These are phyloP conservation scores for Stramenopiles sp. DNA, from an alignment of 352 stramenopile genomes.

Conservation along the genomic window DNA sequence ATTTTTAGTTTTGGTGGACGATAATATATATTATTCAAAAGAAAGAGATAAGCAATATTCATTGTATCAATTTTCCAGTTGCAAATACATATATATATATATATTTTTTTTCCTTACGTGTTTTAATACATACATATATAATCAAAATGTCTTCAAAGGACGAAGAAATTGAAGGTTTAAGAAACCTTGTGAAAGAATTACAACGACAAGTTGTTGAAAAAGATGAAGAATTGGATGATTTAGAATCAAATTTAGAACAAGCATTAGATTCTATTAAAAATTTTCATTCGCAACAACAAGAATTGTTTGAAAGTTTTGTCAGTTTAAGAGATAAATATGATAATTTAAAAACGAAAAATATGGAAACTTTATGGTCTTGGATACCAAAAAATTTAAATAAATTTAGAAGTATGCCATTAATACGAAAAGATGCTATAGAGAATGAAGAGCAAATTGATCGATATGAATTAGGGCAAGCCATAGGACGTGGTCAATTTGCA, in stretches of 20 bases:
- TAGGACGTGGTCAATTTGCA: not conserved
- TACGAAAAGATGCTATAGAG: not conserved
- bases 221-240: conserved; percentile 2
- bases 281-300: conserved; percentile 1
- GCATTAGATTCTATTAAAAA: not conserved
- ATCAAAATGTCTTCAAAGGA: not conserved
- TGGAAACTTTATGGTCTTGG: not conserved
- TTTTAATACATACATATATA: not conserved
- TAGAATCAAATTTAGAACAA: not conserved
- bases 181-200: not conserved
- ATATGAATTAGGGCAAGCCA: not conserved
- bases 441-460: not conserved
- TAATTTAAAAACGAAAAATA: not conserved
- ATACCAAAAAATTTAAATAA: not conserved
- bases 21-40: no score
- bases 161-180: not conserved
- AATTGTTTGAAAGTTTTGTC: conserved; percentile 3
- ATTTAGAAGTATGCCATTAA: not conserved
- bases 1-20: no score
- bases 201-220: not conserved
- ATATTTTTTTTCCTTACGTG: no score
- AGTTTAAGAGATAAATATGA: conserved; percentile 6
- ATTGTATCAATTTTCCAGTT: no score
- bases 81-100: no score
- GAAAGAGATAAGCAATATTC: no score